Base-by-base conservation (phyloP, 805 yeast genomes). In the Metschnikowia lochheadii region DNA sequence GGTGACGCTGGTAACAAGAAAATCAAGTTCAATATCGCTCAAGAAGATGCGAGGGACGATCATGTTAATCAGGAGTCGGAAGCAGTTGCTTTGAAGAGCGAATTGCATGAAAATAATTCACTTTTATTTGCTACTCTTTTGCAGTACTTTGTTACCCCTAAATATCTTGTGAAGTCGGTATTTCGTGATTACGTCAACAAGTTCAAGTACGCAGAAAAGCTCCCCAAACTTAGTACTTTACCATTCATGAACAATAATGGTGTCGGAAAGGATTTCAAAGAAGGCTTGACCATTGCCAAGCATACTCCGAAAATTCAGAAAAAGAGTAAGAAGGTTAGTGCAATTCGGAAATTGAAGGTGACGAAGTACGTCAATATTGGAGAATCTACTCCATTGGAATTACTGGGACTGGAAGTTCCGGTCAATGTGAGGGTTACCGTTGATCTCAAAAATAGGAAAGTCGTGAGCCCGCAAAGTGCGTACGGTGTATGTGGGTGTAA, bases 341-440 rank as follows among this genome's bases (percentile, higher is more conserved):
- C 70, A 8, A 53, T 58, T 40, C 60, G 63, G 50, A 77, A 80
- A 53, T 70, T 81, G 39, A 68, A 76, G 33, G 75, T 74, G 37
- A 90, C 97, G 5, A 83, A 82, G 58, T 87, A 75, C 59, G 87
- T 90, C 45, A 89, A 90, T 60, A 75, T 90, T 41, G 97, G 97
- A 0, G 78, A 75, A 49, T 70, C 72, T 2, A 68, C 78, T 48
- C 75, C 83, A 15, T 57, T 90, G 32, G 84, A 84, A 62, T 73
- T 90, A 46, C 70, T 73, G 6, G 67, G 66, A 17, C 60, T 62
- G 37, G 83, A 82, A 50, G 83, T 88, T 3, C 96, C 96, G 2
- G 78, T 81, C 0, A 82, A 87, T 58, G 89, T 85, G 14, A 73
- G 96, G 56, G 96, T 91, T 8, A 88, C 95, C 0, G 88, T 91